Evolutionary conservation across 2,329 filamentous ascomycete genomes (phyloP).

Genomic region (Diaporthe citri): DNA sequence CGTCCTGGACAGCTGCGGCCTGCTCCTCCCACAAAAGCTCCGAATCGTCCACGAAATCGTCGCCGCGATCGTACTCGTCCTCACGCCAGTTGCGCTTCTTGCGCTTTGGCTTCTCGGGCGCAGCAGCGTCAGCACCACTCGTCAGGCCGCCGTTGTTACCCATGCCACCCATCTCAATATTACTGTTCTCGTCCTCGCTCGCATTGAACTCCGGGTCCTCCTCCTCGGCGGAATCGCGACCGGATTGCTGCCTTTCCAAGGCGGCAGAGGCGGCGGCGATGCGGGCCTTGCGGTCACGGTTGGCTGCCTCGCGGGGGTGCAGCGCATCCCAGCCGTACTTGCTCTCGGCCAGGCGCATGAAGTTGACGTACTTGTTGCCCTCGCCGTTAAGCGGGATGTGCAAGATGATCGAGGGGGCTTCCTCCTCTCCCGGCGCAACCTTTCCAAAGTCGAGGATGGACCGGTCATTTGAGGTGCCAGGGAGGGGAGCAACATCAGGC

Average conservation of each 20-base stretch:
- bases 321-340: conserved; percentile 95
- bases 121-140: conserved; percentile 73
- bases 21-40: conserved; percentile 96
- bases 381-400: conserved; percentile 84
- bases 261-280: conserved; percentile 91
- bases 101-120: conserved; percentile 72
- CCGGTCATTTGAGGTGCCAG: conserved; percentile 57
- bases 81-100: conserved; percentile 86
- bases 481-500: conserved; percentile 49
- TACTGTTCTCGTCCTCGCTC: conserved; percentile 79
- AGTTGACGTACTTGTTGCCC: conserved; percentile 93
- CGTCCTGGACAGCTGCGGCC: conserved; percentile 92
- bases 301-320: conserved; percentile 90
- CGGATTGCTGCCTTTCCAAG: conserved; percentile 80
- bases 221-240: conserved; percentile 59
- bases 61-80: conserved; percentile 86
- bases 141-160: conserved; percentile 64
- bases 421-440: conserved; percentile 69
- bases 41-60: conserved; percentile 91
- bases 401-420: conserved; percentile 83
- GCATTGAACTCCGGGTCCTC: conserved; percentile 38
- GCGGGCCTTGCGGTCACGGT: conserved; percentile 86
- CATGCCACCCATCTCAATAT: conserved; percentile 86
- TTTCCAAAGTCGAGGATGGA: conserved; percentile 74
- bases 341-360: conserved; percentile 92